Conservation (phyloP, 768 basidiomycete species). For the Auricularia cornea region DNA sequence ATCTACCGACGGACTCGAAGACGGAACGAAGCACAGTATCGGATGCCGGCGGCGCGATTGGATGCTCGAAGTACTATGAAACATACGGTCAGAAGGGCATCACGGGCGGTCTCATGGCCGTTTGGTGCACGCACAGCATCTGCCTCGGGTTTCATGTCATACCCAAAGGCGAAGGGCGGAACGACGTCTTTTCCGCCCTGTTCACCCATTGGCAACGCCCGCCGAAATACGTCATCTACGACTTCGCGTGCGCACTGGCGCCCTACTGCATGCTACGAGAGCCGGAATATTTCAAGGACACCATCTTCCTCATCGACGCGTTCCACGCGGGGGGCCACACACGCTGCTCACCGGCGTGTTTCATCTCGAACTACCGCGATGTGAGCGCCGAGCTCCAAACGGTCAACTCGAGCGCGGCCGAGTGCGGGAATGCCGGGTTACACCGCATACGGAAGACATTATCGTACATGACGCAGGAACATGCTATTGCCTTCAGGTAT, state of each 20-base stretch:
- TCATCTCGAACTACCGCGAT: conserved; percentile 19
- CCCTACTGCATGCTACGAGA: conserved; percentile 26
- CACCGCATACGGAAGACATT: conserved; percentile 21
- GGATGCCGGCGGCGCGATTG: not conserved
- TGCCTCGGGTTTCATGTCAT: conserved; percentile 14
- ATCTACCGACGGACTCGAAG: not conserved
- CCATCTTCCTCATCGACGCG: conserved; percentile 26
- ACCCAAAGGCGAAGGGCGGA: conserved; percentile 27
- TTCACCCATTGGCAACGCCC: conserved; percentile 25
- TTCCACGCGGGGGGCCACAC: conserved; percentile 28
- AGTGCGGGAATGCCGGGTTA: conserved; percentile 27
- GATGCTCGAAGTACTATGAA: not conserved
- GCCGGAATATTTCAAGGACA: conserved; percentile 24
- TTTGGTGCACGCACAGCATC: not conserved
- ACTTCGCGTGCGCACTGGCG: conserved; percentile 26
- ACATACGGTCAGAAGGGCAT: not conserved
- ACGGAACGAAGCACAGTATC: not conserved
- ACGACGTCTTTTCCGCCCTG: conserved; percentile 33
- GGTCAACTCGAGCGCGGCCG: conserved; percentile 20
- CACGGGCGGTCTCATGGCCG: not conserved
- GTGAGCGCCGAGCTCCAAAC: conserved; percentile 17
- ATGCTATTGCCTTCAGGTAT: conserved; percentile 21
- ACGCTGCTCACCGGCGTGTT: conserved; percentile 24
- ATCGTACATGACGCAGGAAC: conserved; percentile 22
- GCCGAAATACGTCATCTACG: conserved; percentile 23